Conservation (phyloP, 805 yeast genomes). For the Saccharomycopsis synnaedendra region DNA sequence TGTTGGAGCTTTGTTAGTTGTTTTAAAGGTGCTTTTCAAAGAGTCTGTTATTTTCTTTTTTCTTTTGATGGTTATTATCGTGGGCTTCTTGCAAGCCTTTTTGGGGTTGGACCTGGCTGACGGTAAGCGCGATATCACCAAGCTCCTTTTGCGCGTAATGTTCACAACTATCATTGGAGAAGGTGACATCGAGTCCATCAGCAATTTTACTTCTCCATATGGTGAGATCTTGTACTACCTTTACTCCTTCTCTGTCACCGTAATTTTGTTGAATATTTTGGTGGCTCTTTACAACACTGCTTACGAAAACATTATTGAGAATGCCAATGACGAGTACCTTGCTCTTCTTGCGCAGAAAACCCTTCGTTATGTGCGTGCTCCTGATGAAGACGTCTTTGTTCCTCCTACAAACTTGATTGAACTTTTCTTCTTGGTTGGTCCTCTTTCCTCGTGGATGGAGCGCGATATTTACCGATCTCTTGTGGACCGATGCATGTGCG, state of each 20-base stretch:
- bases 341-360: conserved; percentile 81
- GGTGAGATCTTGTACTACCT: conserved; percentile 70
- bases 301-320: conserved; percentile 67
- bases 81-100: conserved; percentile 82
- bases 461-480: conserved; percentile 25
- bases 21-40: conserved; percentile 74
- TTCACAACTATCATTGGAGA: conserved; percentile 65
- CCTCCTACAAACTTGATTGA: conserved; percentile 80
- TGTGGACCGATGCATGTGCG: conserved; percentile 40
- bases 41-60: conserved; percentile 80
- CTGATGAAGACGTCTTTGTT: conserved; percentile 74
- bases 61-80: conserved; percentile 51
- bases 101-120: conserved; percentile 82
- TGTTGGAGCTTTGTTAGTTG: conserved; percentile 84
- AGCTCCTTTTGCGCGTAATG: conserved; percentile 49
- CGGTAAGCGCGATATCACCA: conserved; percentile 69
- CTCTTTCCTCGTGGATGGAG: conserved; percentile 30
- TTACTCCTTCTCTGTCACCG: conserved; percentile 65
- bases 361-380: conserved; percentile 74
- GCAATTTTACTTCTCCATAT: conserved; percentile 71
- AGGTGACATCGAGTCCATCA: conserved; percentile 60
- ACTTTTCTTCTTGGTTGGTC: conserved; percentile 29
- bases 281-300: conserved; percentile 82
- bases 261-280: conserved; percentile 69
- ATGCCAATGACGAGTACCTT: conserved; percentile 76